Conservation (phyloP, 192 early-diverging fungal species). For the Coemansia sp. region DNA sequence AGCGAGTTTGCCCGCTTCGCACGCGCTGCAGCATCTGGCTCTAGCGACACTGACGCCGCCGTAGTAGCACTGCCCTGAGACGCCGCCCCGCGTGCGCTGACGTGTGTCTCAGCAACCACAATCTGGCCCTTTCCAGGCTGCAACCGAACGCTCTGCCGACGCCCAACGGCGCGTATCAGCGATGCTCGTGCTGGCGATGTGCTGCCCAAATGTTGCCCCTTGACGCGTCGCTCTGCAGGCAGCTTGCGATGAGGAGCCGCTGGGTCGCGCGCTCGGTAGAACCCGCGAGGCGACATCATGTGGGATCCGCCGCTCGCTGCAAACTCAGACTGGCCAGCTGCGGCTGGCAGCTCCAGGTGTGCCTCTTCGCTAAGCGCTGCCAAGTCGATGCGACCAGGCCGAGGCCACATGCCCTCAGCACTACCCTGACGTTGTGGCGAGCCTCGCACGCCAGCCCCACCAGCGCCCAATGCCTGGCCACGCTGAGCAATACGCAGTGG, state of each 20-base stretch:
- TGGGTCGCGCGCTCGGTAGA: constrained; percentile 56
- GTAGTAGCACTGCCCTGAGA: constrained; percentile 13
- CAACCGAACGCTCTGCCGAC: constrained; percentile 57
- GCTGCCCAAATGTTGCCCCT: constrained; percentile 1
- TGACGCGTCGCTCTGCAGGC: constrained; percentile 13
- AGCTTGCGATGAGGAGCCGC: constrained; percentile 51
- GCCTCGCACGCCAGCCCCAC: constrained; percentile 9
- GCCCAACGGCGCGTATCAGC: constrained; percentile 55
- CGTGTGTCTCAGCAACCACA: constrained; percentile 50
- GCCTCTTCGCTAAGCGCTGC: constrained; percentile 29
- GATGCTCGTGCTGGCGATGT: constrained; percentile 56
- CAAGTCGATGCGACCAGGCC: constrained; percentile 22
- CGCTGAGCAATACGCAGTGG: constrained; percentile 27
- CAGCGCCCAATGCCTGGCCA: constrained; percentile 21
- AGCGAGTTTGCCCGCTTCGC: constrained; percentile 59
- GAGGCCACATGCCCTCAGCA: constrained; percentile 13
- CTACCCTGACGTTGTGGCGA: constrained; percentile 16
- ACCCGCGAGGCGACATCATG: constrained; percentile 41
- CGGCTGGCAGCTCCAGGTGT: background rate
- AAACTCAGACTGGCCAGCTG: constrained; percentile 11
- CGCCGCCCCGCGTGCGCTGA: constrained; percentile 14
- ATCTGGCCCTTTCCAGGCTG: constrained; percentile 57
- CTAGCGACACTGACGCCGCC: constrained; percentile 14
- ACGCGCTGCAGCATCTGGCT: constrained; percentile 32
- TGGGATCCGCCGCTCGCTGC: constrained; percentile 5